These are phyloP conservation scores for Solanum appendiculatum DNA, from an alignment of 257 asterid genomes.

Conservation along the genomic window DNA sequence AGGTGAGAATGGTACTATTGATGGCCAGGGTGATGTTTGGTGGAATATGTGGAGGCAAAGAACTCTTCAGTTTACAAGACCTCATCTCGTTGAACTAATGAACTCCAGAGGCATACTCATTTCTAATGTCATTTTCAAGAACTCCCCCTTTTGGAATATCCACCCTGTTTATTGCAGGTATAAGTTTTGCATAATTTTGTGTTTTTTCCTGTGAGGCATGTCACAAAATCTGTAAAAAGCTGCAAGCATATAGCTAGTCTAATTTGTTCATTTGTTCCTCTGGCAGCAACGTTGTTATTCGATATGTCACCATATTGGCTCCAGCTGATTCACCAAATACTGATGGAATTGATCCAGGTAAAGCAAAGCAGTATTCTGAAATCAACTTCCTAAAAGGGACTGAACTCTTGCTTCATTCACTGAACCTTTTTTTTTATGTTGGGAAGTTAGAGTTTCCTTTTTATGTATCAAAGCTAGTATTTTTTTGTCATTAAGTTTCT, in stretches of 20 bases:
- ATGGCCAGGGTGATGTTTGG: conserved; percentile 94
- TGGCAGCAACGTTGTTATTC: conserved; percentile 74
- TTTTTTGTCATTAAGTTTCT: neutral
- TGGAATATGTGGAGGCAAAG: conserved; percentile 95
- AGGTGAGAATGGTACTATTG: conserved; percentile 98
- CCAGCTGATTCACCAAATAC: conserved; percentile 96
- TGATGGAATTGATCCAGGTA: conserved; percentile 98
- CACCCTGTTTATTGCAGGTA: conserved; percentile 98
- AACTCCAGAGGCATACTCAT: conserved; percentile 64
- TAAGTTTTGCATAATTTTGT: neutral
- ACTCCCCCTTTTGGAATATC: conserved; percentile 97
- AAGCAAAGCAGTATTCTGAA: neutral
- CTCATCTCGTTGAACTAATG: conserved; percentile 74
- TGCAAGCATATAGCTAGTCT: neutral
- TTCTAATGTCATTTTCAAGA: conserved; percentile 72
- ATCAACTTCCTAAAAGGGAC: neutral
- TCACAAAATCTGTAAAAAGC: neutral
- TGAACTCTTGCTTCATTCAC: neutral
- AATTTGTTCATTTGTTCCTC: neutral
- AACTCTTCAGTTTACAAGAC: conserved; percentile 73
- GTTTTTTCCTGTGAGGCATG: neutral
- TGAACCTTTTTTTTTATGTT: neutral
- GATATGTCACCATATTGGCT: conserved; percentile 78
- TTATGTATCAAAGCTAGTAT: neutral
- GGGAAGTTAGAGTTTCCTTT: neutral